Base-by-base conservation (phyloP, 352 stramenopile species). In the Plasmopara halstedii region DNA sequence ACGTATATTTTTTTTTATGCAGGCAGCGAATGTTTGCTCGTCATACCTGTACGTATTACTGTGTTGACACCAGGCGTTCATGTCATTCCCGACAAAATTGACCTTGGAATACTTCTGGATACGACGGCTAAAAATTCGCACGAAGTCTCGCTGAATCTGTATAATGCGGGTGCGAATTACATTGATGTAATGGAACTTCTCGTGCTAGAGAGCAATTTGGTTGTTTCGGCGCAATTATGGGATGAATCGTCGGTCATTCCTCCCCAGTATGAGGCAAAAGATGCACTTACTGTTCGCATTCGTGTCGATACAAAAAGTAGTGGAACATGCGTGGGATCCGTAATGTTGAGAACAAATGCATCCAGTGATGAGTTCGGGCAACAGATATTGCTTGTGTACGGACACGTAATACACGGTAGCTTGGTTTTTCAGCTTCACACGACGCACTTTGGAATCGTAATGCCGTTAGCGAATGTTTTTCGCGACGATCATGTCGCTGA, bases 281-380 rank as follows among this genome's bases (percentile, higher is more conserved):
- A 63, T 29, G 58, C 59, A 4, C 46, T 85, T 15, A 26, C 44
- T 32, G 51, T 83, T 7, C 47, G 62, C 11, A 32, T 66, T 45
- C 55, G 42, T 48, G 46, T 62, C 18, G 32, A 59, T 31, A 49
- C 31, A 53, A 8, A 46, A 37, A 26, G 25, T 15, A 25, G 22
- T 14, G 21, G 54, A 32, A n/a, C 41, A 17, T 64, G 55, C 27
- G 52, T 63, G 26, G 55, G 49, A n/a, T 59, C 46, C 9, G 36
- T 80, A 6, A 15, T 59, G 13, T 45, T 82, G 15, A 58, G 56
- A 34, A 78, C 73, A 11, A 80, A 82, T 46, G 50, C 55, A 25
- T 65, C 53, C 3, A 58, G 38, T 22, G 38, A 32, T 21, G 58
- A 53, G 29, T 35, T 61, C 10, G 43, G 41, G 14, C 39, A 66